phyloP scores from a whole-genome alignment of 106 monocot genomes.

The Allium sativum region DNA sequence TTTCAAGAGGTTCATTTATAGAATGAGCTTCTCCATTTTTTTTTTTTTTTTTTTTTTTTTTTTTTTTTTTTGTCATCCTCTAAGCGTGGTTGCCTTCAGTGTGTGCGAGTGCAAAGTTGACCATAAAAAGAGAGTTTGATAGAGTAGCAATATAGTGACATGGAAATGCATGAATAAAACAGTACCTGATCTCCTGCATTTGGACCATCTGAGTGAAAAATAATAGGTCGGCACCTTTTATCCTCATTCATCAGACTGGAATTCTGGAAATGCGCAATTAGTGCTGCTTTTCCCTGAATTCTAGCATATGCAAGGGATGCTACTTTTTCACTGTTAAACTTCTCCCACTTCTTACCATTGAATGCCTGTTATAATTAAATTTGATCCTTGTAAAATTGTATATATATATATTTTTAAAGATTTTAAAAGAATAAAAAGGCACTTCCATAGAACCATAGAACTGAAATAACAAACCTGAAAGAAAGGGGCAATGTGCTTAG shows the following conservation, averaged over 20 bases:
- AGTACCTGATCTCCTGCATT: slow-evolving; percentile 86
- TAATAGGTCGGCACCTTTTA: slow-evolving; percentile 71
- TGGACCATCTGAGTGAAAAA: slow-evolving; percentile 68
- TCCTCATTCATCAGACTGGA: slow-evolving; percentile 89
- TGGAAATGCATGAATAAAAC: too few species aligned
- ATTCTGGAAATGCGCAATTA: slow-evolving; percentile 77
- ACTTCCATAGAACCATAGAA: background rate
- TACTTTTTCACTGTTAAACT: slow-evolving; percentile 82
- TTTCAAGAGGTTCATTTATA: too few species aligned
- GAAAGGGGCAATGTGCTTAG: slow-evolving; percentile 44
- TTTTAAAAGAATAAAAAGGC: background rate
- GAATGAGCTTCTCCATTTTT: too few species aligned
- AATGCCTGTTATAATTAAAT: slow-evolving; percentile 37
- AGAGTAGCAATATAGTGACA: too few species aligned
- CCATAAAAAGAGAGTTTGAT: too few species aligned
- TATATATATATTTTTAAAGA: background rate
- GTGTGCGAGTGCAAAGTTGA: too few species aligned
- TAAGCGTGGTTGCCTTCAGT: too few species aligned
- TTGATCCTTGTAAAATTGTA: background rate
- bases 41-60: too few species aligned
- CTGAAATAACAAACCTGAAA: slow-evolving; percentile 25
- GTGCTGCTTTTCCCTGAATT: slow-evolving; percentile 70
- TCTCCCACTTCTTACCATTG: slow-evolving; percentile 85
- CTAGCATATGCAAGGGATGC: slow-evolving; percentile 76
- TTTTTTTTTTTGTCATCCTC: too few species aligned